A percentile compares a stretch with the other conserved stretches of the same genome.
Evolutionary conservation across 352 stramenopile species (phyloP).

Genomic region (Phytopythium helicoides): DNA sequence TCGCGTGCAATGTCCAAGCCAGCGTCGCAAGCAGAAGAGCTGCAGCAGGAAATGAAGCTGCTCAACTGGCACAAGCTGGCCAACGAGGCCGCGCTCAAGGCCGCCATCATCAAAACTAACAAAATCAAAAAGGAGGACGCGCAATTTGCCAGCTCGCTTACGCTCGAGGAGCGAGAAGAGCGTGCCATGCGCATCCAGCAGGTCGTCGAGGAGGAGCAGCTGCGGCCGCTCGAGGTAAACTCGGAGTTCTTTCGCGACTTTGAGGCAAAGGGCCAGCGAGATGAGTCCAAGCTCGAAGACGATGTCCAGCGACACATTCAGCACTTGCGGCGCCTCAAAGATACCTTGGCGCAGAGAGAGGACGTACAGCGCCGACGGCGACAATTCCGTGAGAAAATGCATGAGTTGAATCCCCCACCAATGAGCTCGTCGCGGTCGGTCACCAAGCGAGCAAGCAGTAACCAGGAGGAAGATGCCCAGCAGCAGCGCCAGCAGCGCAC

Average conservation of each 20-base stretch:
- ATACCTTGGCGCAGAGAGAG: constrained; percentile 58
- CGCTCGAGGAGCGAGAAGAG: constrained; percentile 66
- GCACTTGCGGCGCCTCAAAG: constrained; percentile 79
- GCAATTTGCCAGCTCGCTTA: constrained; percentile 41
- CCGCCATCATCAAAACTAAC: constrained; percentile 87
- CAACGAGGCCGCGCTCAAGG: constrained; percentile 92
- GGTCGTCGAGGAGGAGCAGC: constrained; percentile 91
- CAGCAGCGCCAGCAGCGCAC: constrained; percentile 7
- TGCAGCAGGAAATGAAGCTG: constrained; percentile 92
- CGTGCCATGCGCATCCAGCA: constrained; percentile 88
- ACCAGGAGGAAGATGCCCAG: constrained; percentile 43
- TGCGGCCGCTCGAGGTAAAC: constrained; percentile 88
- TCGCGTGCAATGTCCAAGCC: too few relatives aligned
- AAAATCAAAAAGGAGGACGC: constrained; percentile 80
- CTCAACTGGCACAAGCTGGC: constrained; percentile 95
- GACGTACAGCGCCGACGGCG: constrained; percentile 55
- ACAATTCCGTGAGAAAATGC: constrained; percentile 62
- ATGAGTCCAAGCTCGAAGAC: constrained; percentile 68
- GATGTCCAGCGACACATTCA: constrained; percentile 89
- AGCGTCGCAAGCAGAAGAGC: constrained; percentile 77
- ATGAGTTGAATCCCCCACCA: constrained; percentile 35
- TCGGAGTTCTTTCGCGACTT: constrained; percentile 88
- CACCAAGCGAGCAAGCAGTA: constrained; percentile 17
- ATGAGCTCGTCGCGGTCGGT: constrained; percentile 18
- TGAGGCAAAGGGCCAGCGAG: constrained; percentile 62